Evolutionary conservation across 1,284 basidiomycete genomes (phyloP), one percentile per base, ranked within the genome.

Genomic region (Stygiomarasmius scandens): DNA sequence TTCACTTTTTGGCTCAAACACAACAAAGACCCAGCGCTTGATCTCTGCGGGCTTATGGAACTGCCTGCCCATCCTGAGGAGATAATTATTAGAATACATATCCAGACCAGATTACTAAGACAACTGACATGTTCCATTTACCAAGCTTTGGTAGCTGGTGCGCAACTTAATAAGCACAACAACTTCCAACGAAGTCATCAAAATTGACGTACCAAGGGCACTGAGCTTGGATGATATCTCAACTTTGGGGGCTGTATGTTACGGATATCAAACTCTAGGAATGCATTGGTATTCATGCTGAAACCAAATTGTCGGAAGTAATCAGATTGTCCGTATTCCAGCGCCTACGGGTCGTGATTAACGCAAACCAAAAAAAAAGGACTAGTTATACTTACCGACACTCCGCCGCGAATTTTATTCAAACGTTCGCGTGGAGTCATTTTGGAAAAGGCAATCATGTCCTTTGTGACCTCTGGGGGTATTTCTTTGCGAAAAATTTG

Each of bases 401-500:
- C 68, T 1, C 81, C 83, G 2, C 70, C 69, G 3, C 54, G 61
- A 47, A 85, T 85, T 59, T 77, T 79, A 5, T 64, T 63, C 1
- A 84, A 67, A 22, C 83, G 77, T 0, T 83, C 78, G 0, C 66
- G 54, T 0, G 82, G 82, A 53, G 60, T 75, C 69, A 81, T 82
- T 1, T 82, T 85, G 1, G 84, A 77, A 61, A 85, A 85, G 0
- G 77, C 74, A 2, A 86, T 71, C 3, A 85, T 81, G 1, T 77
- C 73, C 48, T 74, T 79, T 0, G 81, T 83, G 61, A 79, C 78
- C 60, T 85, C 81, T 0, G 81, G 71, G 0, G 84, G 84, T 0
- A 86, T 74, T 52, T 84, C 81, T 61, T 84, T 85, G 25, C 79
- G 74, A 77, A 84, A 82, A 51, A 85, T 81, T 57, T 86, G 90